Base-by-base conservation (phyloP, 164 flowering plant genomes). In the Nymphaea colorata region DNA sequence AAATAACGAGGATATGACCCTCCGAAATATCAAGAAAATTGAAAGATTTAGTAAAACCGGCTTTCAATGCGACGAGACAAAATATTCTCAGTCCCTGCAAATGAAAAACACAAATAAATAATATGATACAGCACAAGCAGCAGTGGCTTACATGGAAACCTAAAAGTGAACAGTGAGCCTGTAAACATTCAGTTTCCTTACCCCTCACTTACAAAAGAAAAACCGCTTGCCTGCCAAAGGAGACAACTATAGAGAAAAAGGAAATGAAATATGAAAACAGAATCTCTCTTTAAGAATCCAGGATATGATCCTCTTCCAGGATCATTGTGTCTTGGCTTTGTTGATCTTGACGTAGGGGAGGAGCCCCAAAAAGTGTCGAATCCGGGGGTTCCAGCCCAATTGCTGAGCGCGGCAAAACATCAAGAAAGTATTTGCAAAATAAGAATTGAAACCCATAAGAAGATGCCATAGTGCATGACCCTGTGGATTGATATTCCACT, bases 341-440 rank as follows among this genome's bases (percentile, higher is more conserved):
- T 86, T 68, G 17, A 89, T 80, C 85, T 85, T 87, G 72, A 89
- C 93, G 69, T 87, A 89, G 2, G 96, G 96, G 11, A 87, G 71
- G 61, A 86, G 3, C 8, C 88, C 86, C 73, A 87, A 41, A 59
- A 87, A 70, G 67, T 80, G 72, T 61, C 68, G 77, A 12, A 89
- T 79, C 68, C 68, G 73, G 10, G 96, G 96, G 17, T 68, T 44
- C 96, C 96, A 89, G 12, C 78, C 90, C 55, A 78, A 79, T 67
- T 89, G 96, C 69, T 85, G 82, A 47, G 95, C 95, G 6, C 95
- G 91, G 61, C 95, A 87, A 53, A 84, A 89, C 95, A 89, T 89
- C 81, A 89, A 77, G 77, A 89, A 89, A 5, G 92, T 78, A 78
- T 88, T 86, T 25, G 91, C 95, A 65, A 75, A 86, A 74, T 89